Evolutionary conservation across 140 eudicot species (phyloP), one percentile per base, ranked within the genome.

Genomic region (Artemisia princeps): DNA sequence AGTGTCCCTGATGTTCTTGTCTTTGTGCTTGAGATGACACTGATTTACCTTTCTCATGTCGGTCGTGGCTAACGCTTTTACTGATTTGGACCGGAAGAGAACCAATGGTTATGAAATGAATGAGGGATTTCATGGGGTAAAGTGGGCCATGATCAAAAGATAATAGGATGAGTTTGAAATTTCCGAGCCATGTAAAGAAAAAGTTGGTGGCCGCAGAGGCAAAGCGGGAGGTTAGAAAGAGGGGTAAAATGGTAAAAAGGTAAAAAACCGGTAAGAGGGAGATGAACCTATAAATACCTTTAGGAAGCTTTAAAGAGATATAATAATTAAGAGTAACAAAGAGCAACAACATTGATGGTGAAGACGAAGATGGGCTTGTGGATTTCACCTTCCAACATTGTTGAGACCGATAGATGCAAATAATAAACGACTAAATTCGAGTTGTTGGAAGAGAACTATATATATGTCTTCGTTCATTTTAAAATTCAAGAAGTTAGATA

Each of bases 101-200:
- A 14, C 86, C 84, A 14, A 70, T 1, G 76, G 70, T 15, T 74
- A 88, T 63, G 76, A 88, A 88, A 15, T 10, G 52, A 30, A 60
- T 61, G 55, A 85, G 75, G 14, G 94, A 76, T 1, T 62, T 79
- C 2, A 72, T 20, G 0, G 62, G 69, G 58, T 12, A 54, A 60
- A 85, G 77, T 1, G 90, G 94, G 55, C 83, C 86, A 1, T 28
- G 72, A 46, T 82, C 53, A 75, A 85, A 88, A 13, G 83, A 71
- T 67, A 81, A 88, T 49, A 88, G 90, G 50, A 85, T 66, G 73
- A 85, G 90, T 72, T 85, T 85, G 79, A 69, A 85, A 46, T 71
- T 83, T 58, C 88, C 69, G 4, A 88, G 83, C 88, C 88, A 88
- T 2, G 94, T 88, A 73, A 81, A 50, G 77, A 77, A 85, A 60